Base-by-base conservation (phyloP, 331 rosid genomes). In the Dryas integrifolia region DNA sequence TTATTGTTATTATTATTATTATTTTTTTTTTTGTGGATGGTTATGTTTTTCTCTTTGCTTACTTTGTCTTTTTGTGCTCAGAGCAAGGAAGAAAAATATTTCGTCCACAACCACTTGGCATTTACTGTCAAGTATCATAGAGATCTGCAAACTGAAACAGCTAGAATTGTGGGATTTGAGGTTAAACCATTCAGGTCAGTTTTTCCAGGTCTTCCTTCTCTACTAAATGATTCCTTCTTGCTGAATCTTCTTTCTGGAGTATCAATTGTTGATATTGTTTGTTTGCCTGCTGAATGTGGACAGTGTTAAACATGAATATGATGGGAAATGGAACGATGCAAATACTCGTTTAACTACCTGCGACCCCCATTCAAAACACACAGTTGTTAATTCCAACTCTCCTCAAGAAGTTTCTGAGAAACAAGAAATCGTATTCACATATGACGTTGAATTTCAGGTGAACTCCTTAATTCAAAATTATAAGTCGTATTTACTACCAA, bases 131-230 rank as follows among this genome's bases (percentile, higher is more conserved):
- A 86, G 85, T 94, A 62, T 78, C 98, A 94, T 58, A 85, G 66
- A 83, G 98, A 91, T 74, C 0, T 58, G 55, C 88, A 73, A 79
- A 88, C 95, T 50, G 98, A 86, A 58, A 68, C 92, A 10, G 91
- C 97, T 35, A 89, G 97, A 85, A 94, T 94, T 30, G 98, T 94
- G 60, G 98, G 98, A 67, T 91, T 94, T 84, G 98, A 94, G 87
- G 98, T 94, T 67, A 89, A 80, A 76, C 97, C 97, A 58, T 88
- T 77, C 91, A 94, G 98, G 98, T 94, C 14, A 51, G 68, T 59
- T 41, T 41, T 65, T 77, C 67, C 9, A 15, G 26, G 5, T 69
- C 48, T 40, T 16, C 21, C 9, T 66, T 24, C 44, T 76, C 26
- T 49, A 18, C 62, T 53, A n/a, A 12, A 67, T 51, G 16, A 52